phyloP scores from a whole-genome alignment of 305 asterid species.

The Plantago lanceolata region DNA sequence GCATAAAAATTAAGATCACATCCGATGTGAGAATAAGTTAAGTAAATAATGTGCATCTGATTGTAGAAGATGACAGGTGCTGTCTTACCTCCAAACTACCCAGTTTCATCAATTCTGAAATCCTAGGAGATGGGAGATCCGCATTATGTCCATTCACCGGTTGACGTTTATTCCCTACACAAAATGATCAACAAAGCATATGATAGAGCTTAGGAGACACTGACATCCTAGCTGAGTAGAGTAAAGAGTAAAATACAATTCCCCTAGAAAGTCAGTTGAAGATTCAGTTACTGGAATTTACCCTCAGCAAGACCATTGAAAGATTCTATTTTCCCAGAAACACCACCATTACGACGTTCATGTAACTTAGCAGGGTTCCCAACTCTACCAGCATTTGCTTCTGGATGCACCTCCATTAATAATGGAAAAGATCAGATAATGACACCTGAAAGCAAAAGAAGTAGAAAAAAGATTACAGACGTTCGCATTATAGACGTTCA shows the following conservation, averaged over 20 bases:
- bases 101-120: slow-evolving; percentile 66
- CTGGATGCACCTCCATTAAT: slow-evolving; percentile 18
- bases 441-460: slow-evolving; percentile 13
- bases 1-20: slow-evolving; percentile 25
- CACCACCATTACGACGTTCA: slow-evolving; percentile 14
- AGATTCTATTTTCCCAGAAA: slow-evolving; percentile 23
- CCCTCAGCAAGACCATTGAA: slow-evolving; percentile 24
- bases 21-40: slow-evolving; percentile 12
- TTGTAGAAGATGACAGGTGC: neutral
- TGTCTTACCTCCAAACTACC: slow-evolving; percentile 65
- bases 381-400: slow-evolving; percentile 10
- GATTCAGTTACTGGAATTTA: neutral
- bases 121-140: slow-evolving; percentile 50
- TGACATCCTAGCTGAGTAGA: no score
- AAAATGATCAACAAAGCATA: slow-evolving; percentile 17
- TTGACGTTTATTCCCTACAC: slow-evolving; percentile 40
- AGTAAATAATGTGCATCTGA: neutral
- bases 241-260: neutral
- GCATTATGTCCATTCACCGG: slow-evolving; percentile 42
- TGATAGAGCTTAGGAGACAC: neutral
- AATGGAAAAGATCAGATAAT: slow-evolving; percentile 4
- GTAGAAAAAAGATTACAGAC: neutral
- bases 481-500: no score
- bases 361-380: slow-evolving; percentile 7
- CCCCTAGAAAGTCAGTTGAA: neutral